These are phyloP conservation scores for Vachellia collinsii DNA, from an alignment of 306 rosid genomes.

Conservation along the genomic window DNA sequence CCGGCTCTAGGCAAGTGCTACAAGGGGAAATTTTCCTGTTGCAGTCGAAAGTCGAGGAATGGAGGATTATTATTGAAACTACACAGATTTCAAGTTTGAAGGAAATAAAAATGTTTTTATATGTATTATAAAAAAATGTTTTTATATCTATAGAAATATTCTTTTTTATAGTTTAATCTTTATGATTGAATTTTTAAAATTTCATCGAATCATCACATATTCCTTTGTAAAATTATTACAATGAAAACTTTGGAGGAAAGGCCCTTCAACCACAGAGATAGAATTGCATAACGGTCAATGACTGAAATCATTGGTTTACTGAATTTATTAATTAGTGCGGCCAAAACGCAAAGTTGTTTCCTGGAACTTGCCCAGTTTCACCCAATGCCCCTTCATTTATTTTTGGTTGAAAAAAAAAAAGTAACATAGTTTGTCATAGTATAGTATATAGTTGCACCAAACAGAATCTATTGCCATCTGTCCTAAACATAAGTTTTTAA, in stretches of 20 bases:
- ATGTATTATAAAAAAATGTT: too few species aligned
- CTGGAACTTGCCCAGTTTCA: neutral
- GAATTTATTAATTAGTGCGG: neutral
- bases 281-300: neutral
- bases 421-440: neutral
- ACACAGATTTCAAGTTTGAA: neutral
- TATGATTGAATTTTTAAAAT: neutral
- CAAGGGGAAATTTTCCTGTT: neutral
- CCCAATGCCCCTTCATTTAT: too few species aligned
- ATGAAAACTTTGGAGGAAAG: neutral
- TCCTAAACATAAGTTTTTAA: too few species aligned
- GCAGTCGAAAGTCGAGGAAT: neutral
- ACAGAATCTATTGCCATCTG: neutral
- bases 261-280: neutral
- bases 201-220: neutral
- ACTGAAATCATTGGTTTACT: too few species aligned
- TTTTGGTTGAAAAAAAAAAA: neutral
- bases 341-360: neutral
- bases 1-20: neutral
- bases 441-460: too few species aligned
- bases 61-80: neutral
- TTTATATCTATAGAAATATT: too few species aligned
- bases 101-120: too few species aligned
- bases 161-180: neutral
- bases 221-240: neutral